A percentile compares a stretch with the other conserved stretches of the same genome.
These are phyloP conservation scores for Hemileccinum hortonii DNA, from an alignment of 1,284 basidiomycete genomes.

Conservation along the genomic window DNA sequence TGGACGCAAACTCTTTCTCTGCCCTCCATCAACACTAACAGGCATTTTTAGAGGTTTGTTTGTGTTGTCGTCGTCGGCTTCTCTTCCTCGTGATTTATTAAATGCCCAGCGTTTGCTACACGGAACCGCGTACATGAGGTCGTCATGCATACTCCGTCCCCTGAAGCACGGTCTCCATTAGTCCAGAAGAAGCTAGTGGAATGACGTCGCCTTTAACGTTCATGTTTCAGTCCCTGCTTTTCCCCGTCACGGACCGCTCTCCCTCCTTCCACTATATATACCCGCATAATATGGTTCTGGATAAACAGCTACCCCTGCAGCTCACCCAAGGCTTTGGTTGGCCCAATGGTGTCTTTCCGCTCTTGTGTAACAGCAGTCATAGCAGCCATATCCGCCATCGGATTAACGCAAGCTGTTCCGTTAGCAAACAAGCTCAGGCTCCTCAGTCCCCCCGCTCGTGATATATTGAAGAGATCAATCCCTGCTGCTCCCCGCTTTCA, in stretches of 20 bases:
- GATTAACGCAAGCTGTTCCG: constrained; percentile 15
- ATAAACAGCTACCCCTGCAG: constrained; percentile 1
- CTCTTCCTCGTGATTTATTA: neutral
- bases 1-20: constrained; percentile 1
- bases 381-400: constrained; percentile 14
- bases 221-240: neutral
- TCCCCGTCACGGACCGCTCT: neutral
- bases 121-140: constrained; percentile 3
- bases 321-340: neutral
- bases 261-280: constrained; percentile 19
- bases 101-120: neutral
- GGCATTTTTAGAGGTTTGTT: constrained; percentile 1
- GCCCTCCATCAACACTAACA: neutral
- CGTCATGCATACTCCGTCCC: neutral
- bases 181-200: neutral
- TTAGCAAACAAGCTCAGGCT: constrained; percentile 17
- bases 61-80: neutral
- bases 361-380: constrained; percentile 5
- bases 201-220: neutral
- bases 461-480: constrained; percentile 41
- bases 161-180: neutral
- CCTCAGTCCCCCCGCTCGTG: constrained; percentile 34
- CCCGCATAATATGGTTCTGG: neutral
- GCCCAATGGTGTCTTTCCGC: constrained; percentile 23
- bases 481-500: constrained; percentile 52